Evolutionary conservation across 371 early-diverging fungal species (phyloP), one percentile per base, ranked within the genome.

Genomic region (Apophysomyces elegans): DNA sequence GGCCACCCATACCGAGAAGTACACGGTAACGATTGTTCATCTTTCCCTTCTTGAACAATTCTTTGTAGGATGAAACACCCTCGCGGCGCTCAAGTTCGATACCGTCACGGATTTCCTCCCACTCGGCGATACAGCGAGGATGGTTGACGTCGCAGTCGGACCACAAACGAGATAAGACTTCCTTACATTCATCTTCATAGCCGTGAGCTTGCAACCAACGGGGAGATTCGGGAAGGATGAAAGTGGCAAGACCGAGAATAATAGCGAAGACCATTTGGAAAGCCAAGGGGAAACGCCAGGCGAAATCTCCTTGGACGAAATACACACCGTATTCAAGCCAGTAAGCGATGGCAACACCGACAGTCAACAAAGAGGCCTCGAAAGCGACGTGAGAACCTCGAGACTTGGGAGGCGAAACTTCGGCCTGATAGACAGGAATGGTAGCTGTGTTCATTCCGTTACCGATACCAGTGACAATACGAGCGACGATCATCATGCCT

Each of bases 171-270:
- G 78, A 78, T 14, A 81, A 60, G 13, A 81, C 75, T 8, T 50
- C 63, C 61, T 81, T 78, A 64, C 71, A 72, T 26, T 78, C 77
- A 4, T 78, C 79, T 36, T 73, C 75, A 14, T 69, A 43, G 41
- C 76, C 84, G 35, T 83, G 79, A 58, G 77, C 72, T 67, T 80
- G 73, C 44, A 87, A 65, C 87, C 87, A 87, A 72, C 87, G 84
- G 61, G 87, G 86, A 8, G 87, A 75, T 62, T 84, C 85, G 39
- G 87, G 87, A 37, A 87, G 71, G 58, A 85, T 63, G 57, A 75
- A 78, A 37, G 72, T 68, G 59, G 74, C 85, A 54, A 69, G 16
- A 26, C 79, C 58, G 38, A 84, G 76, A 61, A 84, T 58, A 41
- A 74, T 73, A 56, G 71, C 80, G 61, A 79, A 80, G 62, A 79